Conservation (phyloP, 116 monocot species). For the Zostera marina region DNA sequence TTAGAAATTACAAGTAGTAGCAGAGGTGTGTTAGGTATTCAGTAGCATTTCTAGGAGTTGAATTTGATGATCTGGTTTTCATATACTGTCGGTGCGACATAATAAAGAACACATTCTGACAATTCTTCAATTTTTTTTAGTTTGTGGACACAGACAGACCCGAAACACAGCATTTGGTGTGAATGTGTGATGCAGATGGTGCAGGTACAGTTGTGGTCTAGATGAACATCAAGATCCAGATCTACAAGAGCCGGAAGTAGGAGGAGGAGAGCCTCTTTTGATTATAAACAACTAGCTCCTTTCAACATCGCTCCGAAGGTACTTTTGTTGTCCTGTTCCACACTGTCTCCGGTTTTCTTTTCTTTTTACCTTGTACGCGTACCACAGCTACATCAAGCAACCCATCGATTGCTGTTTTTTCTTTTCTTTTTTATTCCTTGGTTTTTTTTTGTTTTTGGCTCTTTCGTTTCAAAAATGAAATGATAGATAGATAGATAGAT, state of each 20-base stretch:
- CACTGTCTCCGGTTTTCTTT: not conserved
- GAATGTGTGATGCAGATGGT: conserved; percentile 32
- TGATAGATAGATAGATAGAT: not conserved
- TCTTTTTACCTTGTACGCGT: not conserved
- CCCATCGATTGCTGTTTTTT: conserved; percentile 1
- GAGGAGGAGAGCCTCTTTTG: conserved; percentile 10
- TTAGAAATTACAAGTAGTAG: no score
- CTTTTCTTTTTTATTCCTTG: conserved; percentile 5
- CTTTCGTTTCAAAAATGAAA: not conserved
- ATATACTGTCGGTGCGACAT: not conserved
- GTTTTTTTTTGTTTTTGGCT: not conserved
- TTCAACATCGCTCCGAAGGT: conserved; percentile 10
- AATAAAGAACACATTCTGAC: not conserved
- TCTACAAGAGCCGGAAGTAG: no score
- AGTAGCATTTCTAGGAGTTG: no score
- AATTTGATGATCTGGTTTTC: no score
- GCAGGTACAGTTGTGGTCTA: conserved; percentile 11
- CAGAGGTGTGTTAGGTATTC: no score
- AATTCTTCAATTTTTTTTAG: conserved; percentile 6
- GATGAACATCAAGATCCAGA: conserved; percentile 23
- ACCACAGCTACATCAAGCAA: not conserved
- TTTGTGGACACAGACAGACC: no score
- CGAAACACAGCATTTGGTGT: conserved; percentile 44
- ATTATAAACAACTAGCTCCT: conserved; percentile 3
- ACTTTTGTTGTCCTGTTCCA: not conserved